phyloP scores from a whole-genome alignment of 2,329 filamentous ascomycete genomes.

The Aureobasidium namibiae region DNA sequence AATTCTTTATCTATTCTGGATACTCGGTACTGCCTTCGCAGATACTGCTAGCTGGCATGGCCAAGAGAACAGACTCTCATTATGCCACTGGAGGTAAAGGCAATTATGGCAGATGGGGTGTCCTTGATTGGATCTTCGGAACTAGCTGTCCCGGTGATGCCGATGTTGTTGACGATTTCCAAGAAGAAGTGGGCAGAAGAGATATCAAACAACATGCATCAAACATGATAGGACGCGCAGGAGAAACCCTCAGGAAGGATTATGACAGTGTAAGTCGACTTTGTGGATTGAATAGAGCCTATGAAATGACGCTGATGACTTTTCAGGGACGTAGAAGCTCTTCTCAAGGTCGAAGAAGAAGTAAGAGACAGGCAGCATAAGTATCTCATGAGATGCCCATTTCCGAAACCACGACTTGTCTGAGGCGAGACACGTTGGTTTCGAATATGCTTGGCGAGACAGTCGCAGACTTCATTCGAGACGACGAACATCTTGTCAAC shows the following conservation, averaged over 20 bases:
- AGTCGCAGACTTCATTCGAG: not conserved
- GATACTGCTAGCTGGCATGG: slow-evolving; percentile 51
- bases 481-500: not conserved
- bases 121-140: slow-evolving; percentile 54
- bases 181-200: slow-evolving; percentile 49
- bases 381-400: not conserved
- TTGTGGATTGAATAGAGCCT: not conserved
- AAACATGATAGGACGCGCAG: slow-evolving; percentile 20
- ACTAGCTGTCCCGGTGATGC: slow-evolving; percentile 38
- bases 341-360: not conserved
- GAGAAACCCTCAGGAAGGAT: slow-evolving; percentile 23
- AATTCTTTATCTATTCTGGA: slow-evolving; percentile 59
- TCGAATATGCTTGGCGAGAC: not conserved
- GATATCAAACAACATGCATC: slow-evolving; percentile 37
- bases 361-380: not conserved
- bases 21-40: slow-evolving; percentile 54
- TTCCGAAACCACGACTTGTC: not conserved
- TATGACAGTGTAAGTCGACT: not conserved
- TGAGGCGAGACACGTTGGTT: not conserved
- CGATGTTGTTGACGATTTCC: slow-evolving; percentile 47
- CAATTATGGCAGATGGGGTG: slow-evolving; percentile 53
- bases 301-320: not conserved
- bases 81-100: slow-evolving; percentile 42
- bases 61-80: slow-evolving; percentile 50
- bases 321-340: not conserved